A percentile compares a stretch with the other conserved stretches of the same genome.
These are phyloP conservation scores for Jatropha podagrica DNA, from an alignment of 441 rosid species.

Conservation along the genomic window DNA sequence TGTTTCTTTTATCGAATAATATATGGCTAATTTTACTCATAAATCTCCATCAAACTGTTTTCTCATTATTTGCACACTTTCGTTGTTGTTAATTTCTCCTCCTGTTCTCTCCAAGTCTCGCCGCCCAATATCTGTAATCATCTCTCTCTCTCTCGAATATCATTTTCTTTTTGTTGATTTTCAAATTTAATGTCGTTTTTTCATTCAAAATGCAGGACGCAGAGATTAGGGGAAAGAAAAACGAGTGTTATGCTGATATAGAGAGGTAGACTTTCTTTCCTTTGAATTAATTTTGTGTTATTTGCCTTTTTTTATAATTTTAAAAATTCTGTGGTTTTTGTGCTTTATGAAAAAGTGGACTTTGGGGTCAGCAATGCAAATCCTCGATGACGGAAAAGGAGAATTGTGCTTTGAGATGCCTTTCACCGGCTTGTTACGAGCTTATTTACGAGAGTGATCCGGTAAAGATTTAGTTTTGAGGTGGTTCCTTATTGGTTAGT, in stretches of 20 bases:
- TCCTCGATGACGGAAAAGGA: conserved; percentile 67
- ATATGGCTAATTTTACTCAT: conserved; percentile 4
- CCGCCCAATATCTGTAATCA: conserved; percentile 62
- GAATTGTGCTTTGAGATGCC: conserved; percentile 84
- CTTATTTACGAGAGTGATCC: conserved; percentile 87
- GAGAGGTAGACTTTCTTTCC: conserved; percentile 38
- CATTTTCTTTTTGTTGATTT: neutral
- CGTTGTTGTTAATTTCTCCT: conserved; percentile 19
- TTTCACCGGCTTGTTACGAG: conserved; percentile 75
- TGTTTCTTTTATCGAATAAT: neutral
- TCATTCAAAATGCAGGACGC: conserved; percentile 43
- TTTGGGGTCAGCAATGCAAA: conserved; percentile 84
- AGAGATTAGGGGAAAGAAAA: conserved; percentile 68
- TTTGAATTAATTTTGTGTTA: neutral
- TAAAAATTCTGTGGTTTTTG: conserved; percentile 10
- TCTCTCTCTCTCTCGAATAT: neutral
- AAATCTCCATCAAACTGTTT: neutral
- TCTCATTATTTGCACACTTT: conserved; percentile 2
- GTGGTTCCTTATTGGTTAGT: conserved; percentile 3
- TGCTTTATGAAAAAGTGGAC: conserved; percentile 52
- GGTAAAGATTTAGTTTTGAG: conserved; percentile 28
- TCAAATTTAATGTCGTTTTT: neutral
- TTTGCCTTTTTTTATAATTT: neutral
- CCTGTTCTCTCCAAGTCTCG: conserved; percentile 60
- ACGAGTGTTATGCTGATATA: conserved; percentile 73